Conservation (phyloP, 495 filamentous ascomycete species). For the Penicilliopsis zonata region DNA sequence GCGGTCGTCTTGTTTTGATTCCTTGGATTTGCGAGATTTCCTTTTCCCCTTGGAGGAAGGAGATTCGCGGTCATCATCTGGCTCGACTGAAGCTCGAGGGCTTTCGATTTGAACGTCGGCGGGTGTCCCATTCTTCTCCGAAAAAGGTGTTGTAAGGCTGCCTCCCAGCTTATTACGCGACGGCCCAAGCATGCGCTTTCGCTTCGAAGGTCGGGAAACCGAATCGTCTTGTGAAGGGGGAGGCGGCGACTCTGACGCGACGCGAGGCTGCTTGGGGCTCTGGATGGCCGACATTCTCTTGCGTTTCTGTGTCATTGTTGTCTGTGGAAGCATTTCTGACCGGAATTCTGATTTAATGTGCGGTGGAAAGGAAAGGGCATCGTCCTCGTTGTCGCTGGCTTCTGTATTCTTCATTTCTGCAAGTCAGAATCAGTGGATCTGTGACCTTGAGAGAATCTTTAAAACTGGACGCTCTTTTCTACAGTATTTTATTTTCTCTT, state of each 20-base stretch:
- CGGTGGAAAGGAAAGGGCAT: no score
- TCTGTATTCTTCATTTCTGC: no score
- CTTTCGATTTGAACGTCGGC: neutral
- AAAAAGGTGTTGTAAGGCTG: no score
- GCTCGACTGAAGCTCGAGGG: neutral
- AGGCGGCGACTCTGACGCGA: neutral
- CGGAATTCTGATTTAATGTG: no score
- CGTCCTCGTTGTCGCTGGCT: no score
- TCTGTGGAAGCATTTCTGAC: no score
- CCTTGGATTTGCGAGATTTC: no score
- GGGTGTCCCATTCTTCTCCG: neutral
- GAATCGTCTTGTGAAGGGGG: neutral
- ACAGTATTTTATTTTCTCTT: no score
- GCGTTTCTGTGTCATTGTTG: neutral
- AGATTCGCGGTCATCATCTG: neutral
- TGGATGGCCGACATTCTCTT: conserved; percentile 1
- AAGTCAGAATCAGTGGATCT: no score
- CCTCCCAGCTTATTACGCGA: neutral
- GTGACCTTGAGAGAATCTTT: no score
- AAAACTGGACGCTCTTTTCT: no score
- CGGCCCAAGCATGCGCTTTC: conserved; percentile 1
- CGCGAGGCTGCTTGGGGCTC: neutral
- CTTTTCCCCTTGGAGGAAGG: neutral
- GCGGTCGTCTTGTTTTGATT: no score
- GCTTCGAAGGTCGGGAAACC: neutral